Base-by-base conservation (phyloP, 768 basidiomycete species). In the Rhodotorula paludigena region DNA sequence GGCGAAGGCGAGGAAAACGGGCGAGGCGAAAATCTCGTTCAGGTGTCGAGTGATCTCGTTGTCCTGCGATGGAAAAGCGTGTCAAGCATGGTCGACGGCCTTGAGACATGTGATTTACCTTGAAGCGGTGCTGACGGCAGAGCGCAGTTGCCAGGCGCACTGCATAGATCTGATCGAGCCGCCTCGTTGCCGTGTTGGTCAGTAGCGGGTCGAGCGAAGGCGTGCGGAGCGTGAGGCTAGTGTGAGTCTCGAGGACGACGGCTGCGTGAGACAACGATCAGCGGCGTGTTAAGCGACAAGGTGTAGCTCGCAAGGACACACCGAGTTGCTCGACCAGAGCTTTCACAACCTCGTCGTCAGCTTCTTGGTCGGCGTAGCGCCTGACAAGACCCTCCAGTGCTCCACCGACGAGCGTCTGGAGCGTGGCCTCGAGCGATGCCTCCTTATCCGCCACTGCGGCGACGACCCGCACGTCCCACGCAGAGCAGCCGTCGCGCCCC, bases 41-140 rank as follows among this genome's bases (percentile, higher is more conserved):
- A 72, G 60, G n/a, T 64, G 66, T 10, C 71, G 66, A 5, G 71
- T 64, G n/a, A 68, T 60, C 51, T 72, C 71, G 71, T 53, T 63
- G 59, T 68, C 66, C 65, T 66, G 54, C 42, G 18, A n/a, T 8
- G 16, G 15, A 7, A 33, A 10, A 16, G n/a, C n/a, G n/a, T n/a
- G n/a, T n/a, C n/a, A n/a, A n/a, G n/a, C n/a, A 2, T 33, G 7
- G 36, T 41, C 36, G 51, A 30, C 23, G 20, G 7, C n/a, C 7
- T 28, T 28, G 28, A 20, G n/a, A 16, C 39, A 32, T 18, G 49
- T 25, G 45, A 49, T 61, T 30, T 20, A 71, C 69, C 62, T 67
- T 71, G 49, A 67, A 65, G 28, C 42, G 59, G 36, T 72, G 66
- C 3, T 33, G 38, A 10, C 35, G 42, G 45, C 63, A 44, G 12